Base-by-base conservation (phyloP, 2,329 filamentous ascomycete species). In the Alternaria postmessia region DNA sequence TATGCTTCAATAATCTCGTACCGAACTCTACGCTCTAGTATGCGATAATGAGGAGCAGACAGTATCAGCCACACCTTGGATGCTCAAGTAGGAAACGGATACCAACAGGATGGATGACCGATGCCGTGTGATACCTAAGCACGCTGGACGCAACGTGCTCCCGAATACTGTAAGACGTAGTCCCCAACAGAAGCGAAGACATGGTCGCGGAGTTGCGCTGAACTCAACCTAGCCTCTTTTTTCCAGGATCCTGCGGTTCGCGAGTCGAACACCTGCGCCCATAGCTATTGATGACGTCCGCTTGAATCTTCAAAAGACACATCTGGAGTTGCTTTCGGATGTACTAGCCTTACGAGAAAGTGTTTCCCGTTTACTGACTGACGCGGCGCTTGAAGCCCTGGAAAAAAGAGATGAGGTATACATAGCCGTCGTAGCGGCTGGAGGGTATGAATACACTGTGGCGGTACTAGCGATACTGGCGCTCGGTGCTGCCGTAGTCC, bases 371-470 rank as follows among this genome's bases (percentile, higher is more conserved):
- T 67, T 61, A 5, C 64, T 82, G 5, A 66, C 71, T 48, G 44
- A 67, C 7, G 58, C 55, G 20, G 77, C 69, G 6, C 66, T 67
- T 41, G 60, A 67, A 36, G 70, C 73, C 18, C 65, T 80, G 28
- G 63, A 74, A 5, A 68, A 65, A 11, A 68, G 75, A 56, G 70
- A 78, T 46, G 80, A 80, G 52, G 77, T 81, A 14, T 83, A 80
- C 63, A 78, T 84, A 47, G 80, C 79, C 26, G 73, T 84, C 5
- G 70, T 84, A 32, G 82, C 81, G 11, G 74, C 80, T 3, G 81
- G 81, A 7, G 79, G 82, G 5, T 84, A 84, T 64, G 81, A 83
- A 56, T 84, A 80, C 64, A 75, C 80, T 4, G 80, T 84, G n/a
- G 82, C 79, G 5, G 81, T 83, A 62, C 73, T 84, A 28, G 79